Base-by-base conservation (phyloP, 2,329 filamentous ascomycete species). In the Tolypocladium album region DNA sequence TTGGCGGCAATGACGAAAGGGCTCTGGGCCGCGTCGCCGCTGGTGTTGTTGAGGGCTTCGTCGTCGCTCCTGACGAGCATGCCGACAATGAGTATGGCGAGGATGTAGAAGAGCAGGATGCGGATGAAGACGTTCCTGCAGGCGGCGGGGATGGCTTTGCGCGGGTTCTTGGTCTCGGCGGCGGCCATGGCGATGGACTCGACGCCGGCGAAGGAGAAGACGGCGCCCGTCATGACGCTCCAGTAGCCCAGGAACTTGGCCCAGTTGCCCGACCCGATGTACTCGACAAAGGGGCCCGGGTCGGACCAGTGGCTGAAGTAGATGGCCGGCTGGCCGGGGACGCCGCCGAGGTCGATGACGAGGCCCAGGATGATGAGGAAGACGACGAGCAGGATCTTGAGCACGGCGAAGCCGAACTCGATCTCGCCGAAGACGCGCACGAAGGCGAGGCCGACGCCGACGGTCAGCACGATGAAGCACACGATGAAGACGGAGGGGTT, bases 1-100 rank as follows among this genome's bases (percentile, higher is more conserved):
- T 81, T 78, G 43, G 87, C 85, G 22, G 88, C 89, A 63, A 92
- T 89, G 61, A 92, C 88, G 67, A 87, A 90, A 13, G 86, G 87
- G 69, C 72, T 76, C 67, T 81, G 76, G 1, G 79, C 78, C 3
- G 81, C 78, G 27, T 71, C 76, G 40, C 77, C 79, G 39, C 72
- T 75, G n/a, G 70, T 69, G 56, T 76, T 67, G 65, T 78, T 70
- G 42, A 87, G 76, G 17, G 76, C 84, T 39, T 82, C 77, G 62
- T 83, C 86, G 34, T 74, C 70, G 39, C 82, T 84, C 55, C 82
- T 81, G 43, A 89, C 79, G 0, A 92, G 78, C 43, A 83, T 82
- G 24, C 88, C 87, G 60, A 88, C 88, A 71, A 90, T 85, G 69
- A 90, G 83, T 56, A 88, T 87, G 20, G 81, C 79, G 55, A 87